Evolutionary conservation across 2,329 filamentous ascomycete species (phyloP).

Genomic region (Sporothrix mexicana): DNA sequence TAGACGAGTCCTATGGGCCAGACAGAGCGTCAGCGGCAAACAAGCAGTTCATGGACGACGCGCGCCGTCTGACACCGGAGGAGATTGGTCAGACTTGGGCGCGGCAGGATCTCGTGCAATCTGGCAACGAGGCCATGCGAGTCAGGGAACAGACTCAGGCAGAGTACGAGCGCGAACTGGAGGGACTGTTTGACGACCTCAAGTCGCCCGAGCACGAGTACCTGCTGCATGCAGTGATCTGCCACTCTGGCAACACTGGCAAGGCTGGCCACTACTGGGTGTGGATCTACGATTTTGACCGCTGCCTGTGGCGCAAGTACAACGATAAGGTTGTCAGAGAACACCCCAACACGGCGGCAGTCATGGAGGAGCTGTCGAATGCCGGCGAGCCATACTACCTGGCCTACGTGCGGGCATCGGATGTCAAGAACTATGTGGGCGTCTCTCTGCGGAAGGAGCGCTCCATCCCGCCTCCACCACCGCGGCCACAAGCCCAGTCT

Average conservation of each 20-base stretch:
- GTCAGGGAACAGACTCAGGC: conserved; percentile 28
- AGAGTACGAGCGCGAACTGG: conserved; percentile 45
- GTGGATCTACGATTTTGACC: conserved; percentile 89
- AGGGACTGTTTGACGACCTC: conserved; percentile 66
- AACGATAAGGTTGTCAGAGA: conserved; percentile 85
- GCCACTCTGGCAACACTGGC: conserved; percentile 74
- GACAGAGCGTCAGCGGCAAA: neutral
- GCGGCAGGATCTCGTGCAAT: conserved; percentile 10
- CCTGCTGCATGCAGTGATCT: conserved; percentile 87
- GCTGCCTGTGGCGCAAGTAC: conserved; percentile 85
- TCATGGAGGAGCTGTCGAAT: conserved; percentile 71
- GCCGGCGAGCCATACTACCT: conserved; percentile 69
- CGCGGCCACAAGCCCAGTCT: neutral
- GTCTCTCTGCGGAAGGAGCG: conserved; percentile 37
- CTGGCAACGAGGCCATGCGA: conserved; percentile 26
- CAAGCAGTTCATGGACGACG: conserved; percentile 26
- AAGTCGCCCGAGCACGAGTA: conserved; percentile 67
- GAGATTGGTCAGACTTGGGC: conserved; percentile 28
- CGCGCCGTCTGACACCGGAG: conserved; percentile 18
- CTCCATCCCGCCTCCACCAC: conserved; percentile 1
- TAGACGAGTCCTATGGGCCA: neutral
- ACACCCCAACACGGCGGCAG: conserved; percentile 66
- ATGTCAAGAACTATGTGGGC: conserved; percentile 42
- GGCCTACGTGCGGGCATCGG: conserved; percentile 45
- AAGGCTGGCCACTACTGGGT: conserved; percentile 93